Base-by-base conservation (phyloP, 805 yeast genomes). In the Debaryomyces castellii region DNA sequence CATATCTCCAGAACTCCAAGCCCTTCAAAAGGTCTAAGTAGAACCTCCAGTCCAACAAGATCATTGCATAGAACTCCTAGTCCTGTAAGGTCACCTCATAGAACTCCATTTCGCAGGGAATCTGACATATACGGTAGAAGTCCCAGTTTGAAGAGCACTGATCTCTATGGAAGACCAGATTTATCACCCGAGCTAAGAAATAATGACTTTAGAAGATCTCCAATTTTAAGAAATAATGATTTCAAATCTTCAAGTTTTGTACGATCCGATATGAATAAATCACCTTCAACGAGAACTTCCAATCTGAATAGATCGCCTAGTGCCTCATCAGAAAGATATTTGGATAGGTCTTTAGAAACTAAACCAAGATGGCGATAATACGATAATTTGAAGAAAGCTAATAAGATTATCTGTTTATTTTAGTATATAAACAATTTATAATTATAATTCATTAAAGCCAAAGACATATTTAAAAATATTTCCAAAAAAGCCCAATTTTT, bases 371-470 rank as follows among this genome's bases (percentile, higher is more conserved):
- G 50, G 53, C 49, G 39, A 11, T 44, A 27, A n/a, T n/a, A n/a
- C n/a, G n/a, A n/a, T n/a, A n/a, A n/a, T n/a, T n/a, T n/a, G n/a
- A n/a, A n/a, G n/a, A n/a, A n/a, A n/a, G n/a, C n/a, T n/a, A n/a
- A n/a, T n/a, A n/a, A n/a, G n/a, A 14, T 38, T 25, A 36, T 37
- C 24, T 32, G 30, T 34, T 24, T 28, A 20, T 40, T 3, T 20
- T n/a, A 5, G 14, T 18, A 35, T 22, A 23, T 41, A 23, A 14
- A 40, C 23, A 23, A 21, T 25, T 12, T 17, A n/a, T n/a, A 46
- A 18, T 48, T 62, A 73, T 51, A 73, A 63, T 46, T 72, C 77
- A 52, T 71, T 69, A 52, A 72, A 71, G 2, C 77, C 77, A 57
- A 73, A 73, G 28, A 73, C 54, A 47, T 55, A 68, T 51, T 62